Evolutionary conservation across 331 rosid genomes (phyloP).

Genomic region (Prunus yedoensis): DNA sequence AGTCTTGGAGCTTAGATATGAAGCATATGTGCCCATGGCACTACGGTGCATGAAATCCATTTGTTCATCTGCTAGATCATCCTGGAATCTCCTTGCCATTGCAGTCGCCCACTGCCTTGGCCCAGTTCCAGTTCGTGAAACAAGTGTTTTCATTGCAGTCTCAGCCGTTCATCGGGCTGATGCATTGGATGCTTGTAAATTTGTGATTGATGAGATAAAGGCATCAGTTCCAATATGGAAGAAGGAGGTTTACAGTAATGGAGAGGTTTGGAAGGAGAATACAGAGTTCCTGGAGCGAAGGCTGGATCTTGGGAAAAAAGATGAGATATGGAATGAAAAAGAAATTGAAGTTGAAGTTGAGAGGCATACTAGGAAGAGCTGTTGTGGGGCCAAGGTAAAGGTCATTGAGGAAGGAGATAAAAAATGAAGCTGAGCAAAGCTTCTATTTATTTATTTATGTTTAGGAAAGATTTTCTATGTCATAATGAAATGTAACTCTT

Average conservation of each 20-base stretch:
- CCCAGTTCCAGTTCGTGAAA: constrained; percentile 74
- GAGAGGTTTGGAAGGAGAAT: constrained; percentile 97
- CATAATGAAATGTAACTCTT: background rate
- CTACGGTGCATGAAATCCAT: constrained; percentile 59
- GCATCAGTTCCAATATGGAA: constrained; percentile 95
- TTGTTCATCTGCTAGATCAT: constrained; percentile 69
- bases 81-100: constrained; percentile 78
- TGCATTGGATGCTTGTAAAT: constrained; percentile 80
- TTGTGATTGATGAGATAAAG: constrained; percentile 79
- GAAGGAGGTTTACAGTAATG: constrained; percentile 85
- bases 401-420: constrained; percentile 39
- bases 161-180: constrained; percentile 75
- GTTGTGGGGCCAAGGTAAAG: constrained; percentile 65
- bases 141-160: constrained; percentile 69
- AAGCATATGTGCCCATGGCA: constrained; percentile 92
- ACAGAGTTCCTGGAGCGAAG: constrained; percentile 73
- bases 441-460: no score
- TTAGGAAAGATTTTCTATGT: background rate
- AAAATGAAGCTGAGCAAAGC: no score
- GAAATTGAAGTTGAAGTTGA: constrained; percentile 26
- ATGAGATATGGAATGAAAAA: constrained; percentile 23
- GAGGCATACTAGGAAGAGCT: constrained; percentile 38
- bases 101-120: constrained; percentile 86
- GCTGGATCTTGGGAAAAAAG: constrained; percentile 48
- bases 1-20: constrained; percentile 79